A percentile compares a stretch with the other conserved stretches of the same genome.
Evolutionary conservation across 106 monocot species (phyloP).

Genomic region (Acorus gramineus): DNA sequence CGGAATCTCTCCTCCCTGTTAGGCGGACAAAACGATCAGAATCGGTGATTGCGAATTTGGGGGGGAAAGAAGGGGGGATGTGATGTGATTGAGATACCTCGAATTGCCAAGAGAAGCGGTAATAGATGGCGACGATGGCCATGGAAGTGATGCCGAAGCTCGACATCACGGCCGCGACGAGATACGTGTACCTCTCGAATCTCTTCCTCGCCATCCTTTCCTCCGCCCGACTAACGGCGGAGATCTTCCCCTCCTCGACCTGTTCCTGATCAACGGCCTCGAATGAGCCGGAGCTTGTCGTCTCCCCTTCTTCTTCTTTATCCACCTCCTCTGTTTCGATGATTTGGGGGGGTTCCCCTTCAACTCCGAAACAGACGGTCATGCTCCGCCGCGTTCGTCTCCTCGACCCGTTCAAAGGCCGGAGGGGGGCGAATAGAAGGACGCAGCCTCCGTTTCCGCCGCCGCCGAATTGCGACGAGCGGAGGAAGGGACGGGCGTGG

Average conservation of each 20-base stretch:
- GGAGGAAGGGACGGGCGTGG: constrained; percentile 1
- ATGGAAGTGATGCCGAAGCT: constrained; percentile 93
- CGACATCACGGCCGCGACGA: constrained; percentile 78
- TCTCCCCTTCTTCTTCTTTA: too few relatives aligned
- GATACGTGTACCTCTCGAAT: constrained; percentile 65
- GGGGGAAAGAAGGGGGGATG: not conserved
- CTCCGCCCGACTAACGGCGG: constrained; percentile 16
- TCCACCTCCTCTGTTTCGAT: too few relatives aligned
- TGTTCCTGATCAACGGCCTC: not conserved
- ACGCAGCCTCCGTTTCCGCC: not conserved
- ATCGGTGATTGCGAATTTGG: not conserved
- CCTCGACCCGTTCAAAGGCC: too few relatives aligned
- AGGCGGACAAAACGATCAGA: not conserved
- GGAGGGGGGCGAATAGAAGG: too few relatives aligned
- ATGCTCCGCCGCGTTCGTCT: too few relatives aligned
- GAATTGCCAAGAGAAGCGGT: constrained; percentile 91
- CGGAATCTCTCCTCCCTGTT: constrained; percentile 77
- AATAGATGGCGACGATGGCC: constrained; percentile 85
- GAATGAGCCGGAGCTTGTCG: not conserved
- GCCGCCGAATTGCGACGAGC: not conserved
- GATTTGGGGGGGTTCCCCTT: too few relatives aligned
- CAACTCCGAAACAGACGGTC: too few relatives aligned
- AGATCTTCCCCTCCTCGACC: constrained; percentile 13
- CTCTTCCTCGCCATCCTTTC: constrained; percentile 56
- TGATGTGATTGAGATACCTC: constrained; percentile 28